These are phyloP conservation scores for Stachybotrys elegans DNA, from an alignment of 2,329 filamentous ascomycete genomes.

Conservation along the genomic window DNA sequence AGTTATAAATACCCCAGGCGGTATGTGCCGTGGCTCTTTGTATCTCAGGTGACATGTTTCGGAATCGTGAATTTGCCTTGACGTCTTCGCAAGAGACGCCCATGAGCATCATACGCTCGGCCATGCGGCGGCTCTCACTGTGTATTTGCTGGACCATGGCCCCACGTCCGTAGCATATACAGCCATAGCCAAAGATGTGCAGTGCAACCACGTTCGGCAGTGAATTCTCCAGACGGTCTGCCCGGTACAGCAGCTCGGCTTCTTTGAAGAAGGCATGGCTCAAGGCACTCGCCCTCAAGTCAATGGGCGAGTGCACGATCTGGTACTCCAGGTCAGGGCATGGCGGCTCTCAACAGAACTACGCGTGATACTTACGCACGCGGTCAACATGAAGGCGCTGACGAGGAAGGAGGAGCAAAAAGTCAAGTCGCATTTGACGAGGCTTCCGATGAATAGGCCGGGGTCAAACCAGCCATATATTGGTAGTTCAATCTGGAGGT, in stretches of 20 bases:
- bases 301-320: constrained; percentile 3
- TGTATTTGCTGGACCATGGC: neutral
- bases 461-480: constrained; percentile 29
- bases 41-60: neutral
- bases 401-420: constrained; percentile 28
- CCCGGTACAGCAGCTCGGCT: constrained; percentile 9
- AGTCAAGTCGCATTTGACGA: constrained; percentile 15
- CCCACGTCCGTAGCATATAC: neutral
- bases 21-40: neutral
- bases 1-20: constrained; percentile 4
- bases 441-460: constrained; percentile 24
- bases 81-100: neutral
- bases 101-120: constrained; percentile 5
- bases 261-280: constrained; percentile 9
- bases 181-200: constrained; percentile 9
- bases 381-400: constrained; percentile 24
- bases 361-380: constrained; percentile 18
- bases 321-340: neutral
- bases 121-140: constrained; percentile 5
- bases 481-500: constrained; percentile 26
- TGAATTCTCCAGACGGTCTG: constrained; percentile 11
- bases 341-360: neutral
- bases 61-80: neutral
- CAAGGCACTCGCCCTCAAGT: neutral
- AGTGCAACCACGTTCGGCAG: constrained; percentile 11